Evolutionary conservation across 2,329 filamentous ascomycete genomes (phyloP).

Genomic region (Amauroascus verrucosus): DNA sequence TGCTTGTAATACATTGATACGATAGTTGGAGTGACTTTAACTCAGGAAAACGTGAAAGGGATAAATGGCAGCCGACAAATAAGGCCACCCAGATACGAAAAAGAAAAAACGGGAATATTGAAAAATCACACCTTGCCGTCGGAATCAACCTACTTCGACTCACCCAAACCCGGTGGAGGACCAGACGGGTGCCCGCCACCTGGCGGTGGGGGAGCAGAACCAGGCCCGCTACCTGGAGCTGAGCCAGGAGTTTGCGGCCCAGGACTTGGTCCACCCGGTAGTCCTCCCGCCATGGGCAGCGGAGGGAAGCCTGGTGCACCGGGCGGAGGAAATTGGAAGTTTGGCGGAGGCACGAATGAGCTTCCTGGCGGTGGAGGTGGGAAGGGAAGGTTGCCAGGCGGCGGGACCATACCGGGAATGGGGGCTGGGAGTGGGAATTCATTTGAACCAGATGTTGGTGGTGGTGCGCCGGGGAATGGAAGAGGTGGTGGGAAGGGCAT

Average conservation of each 20-base stretch:
- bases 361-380: slow-evolving; percentile 22
- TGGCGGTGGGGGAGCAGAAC: slow-evolving; percentile 18
- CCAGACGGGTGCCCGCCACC: not conserved
- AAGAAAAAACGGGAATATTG: not conserved
- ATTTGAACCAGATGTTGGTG: slow-evolving; percentile 16
- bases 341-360: slow-evolving; percentile 37
- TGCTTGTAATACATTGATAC: too few relatives aligned
- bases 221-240: slow-evolving; percentile 13
- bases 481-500: slow-evolving; percentile 46
- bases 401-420: slow-evolving; percentile 9
- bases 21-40: not conserved
- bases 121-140: not conserved
- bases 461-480: slow-evolving; percentile 35
- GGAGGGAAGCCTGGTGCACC: slow-evolving; percentile 25
- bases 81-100: not conserved
- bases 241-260: slow-evolving; percentile 19
- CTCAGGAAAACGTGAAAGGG: not conserved
- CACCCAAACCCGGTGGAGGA: not conserved
- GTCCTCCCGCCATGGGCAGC: slow-evolving; percentile 19
- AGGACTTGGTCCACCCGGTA: slow-evolving; percentile 21
- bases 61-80: not conserved
- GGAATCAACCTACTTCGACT: not conserved
- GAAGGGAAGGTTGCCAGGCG: slow-evolving; percentile 26
- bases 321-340: slow-evolving; percentile 41
- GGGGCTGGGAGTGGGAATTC: slow-evolving; percentile 1